Base-by-base conservation (phyloP, 164 flowering plant genomes). In the Annona squamosa region DNA sequence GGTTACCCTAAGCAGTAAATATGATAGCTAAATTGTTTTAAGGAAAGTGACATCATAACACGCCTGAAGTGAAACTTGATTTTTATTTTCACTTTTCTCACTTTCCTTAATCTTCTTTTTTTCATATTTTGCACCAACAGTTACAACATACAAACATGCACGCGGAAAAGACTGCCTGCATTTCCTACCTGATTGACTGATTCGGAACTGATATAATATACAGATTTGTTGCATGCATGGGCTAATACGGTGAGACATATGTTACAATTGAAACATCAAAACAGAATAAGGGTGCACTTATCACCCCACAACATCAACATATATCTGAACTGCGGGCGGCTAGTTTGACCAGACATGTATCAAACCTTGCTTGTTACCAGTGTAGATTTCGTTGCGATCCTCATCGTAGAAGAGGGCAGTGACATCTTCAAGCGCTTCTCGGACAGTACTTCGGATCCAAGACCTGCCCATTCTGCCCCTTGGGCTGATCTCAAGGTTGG, bases 321-420 rank as follows among this genome's bases (percentile, higher is more conserved):
- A 1, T 26, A 26, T 26, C 59, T 6, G 59, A 12, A 16, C 59
- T 16, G 9, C 59, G 13, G 9, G 59, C 17, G 65, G 16, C 77
- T 76, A 77, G 71, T 72, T 77, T 46, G 80, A 75, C 82, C 80
- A 82, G 18, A 81, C 81, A 74, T 76, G 81, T 6, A 79, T 81
- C 56, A 77, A 69, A 41, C 80, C 82, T 63, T 73, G 80, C 75
- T 77, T 68, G 70, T 77, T 82, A 4, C 82, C 81, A 3, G 79
- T 79, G 70, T 82, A 77, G 52, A 82, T 82, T 75, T 82, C 79
- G 57, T 76, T 82, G 10, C 72, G 59, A n/a, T 82, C 82, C 75
- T 79, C 80, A 41, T 82, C 80, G 43, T 75, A 79, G 65, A 75
- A 79, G 26, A 79, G 79, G 37, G 82, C 79, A 63, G 79, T 75